phyloP scores from a whole-genome alignment of 805 yeast genomes.

The Starmera quercuum region DNA sequence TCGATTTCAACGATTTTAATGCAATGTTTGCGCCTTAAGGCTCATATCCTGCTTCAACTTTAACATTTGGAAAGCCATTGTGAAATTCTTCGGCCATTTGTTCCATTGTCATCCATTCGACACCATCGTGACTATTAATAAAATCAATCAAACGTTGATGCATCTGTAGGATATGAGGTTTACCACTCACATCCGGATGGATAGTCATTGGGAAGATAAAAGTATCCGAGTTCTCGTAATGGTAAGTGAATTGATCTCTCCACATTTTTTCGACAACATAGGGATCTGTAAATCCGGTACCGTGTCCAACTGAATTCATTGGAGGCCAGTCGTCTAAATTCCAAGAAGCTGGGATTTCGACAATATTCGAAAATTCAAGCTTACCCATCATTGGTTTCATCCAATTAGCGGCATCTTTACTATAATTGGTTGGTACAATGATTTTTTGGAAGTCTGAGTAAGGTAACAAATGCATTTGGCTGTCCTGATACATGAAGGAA shows the following conservation, averaged over 20 bases:
- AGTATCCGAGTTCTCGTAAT: conserved; percentile 28
- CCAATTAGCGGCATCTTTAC: conserved; percentile 27
- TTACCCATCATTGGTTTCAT: conserved; percentile 27
- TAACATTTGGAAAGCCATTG: too few species aligned
- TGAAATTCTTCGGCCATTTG: conserved; percentile 25
- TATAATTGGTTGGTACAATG: conserved; percentile 28
- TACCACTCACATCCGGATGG: conserved; percentile 30
- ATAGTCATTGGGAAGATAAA: conserved; percentile 30
- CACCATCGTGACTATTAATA: conserved; percentile 29
- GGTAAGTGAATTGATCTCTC: conserved; percentile 31
- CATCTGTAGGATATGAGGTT: conserved; percentile 29
- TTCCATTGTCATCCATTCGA: conserved; percentile 33
- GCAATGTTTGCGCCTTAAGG: too few species aligned
- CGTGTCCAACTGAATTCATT: conserved; percentile 22
- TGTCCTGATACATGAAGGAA: conserved; percentile 28
- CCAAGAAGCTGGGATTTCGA: conserved; percentile 31
- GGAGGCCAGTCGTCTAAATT: conserved; percentile 31
- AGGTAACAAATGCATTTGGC: conserved; percentile 28
- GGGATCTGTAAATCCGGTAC: conserved; percentile 29
- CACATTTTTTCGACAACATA: conserved; percentile 29
- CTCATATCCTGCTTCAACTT: too few species aligned
- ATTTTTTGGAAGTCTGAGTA: conserved; percentile 29
- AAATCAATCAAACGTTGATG: conserved; percentile 28
- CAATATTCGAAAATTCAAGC: conserved; percentile 26
- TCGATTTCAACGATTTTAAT: not conserved